phyloP scores from a whole-genome alignment of 164 flowering plant species.

The Sedum album region DNA sequence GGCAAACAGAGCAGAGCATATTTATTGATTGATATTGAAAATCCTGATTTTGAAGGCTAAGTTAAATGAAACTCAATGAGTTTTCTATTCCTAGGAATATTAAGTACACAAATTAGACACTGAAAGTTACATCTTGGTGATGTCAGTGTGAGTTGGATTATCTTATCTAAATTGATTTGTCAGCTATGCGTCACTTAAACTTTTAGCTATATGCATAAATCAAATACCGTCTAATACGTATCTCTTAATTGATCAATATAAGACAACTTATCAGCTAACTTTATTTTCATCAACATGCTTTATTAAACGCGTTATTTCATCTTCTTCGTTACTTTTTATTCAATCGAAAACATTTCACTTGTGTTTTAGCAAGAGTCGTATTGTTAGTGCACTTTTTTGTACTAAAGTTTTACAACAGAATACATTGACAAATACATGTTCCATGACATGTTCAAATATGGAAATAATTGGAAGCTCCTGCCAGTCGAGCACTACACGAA shows the following conservation, averaged over 20 bases:
- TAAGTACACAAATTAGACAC: too few species aligned
- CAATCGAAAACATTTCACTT: background rate
- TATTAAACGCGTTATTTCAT: too few species aligned
- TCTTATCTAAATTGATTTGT: constrained; percentile 1
- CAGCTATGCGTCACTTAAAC: background rate
- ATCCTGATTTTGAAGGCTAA: background rate
- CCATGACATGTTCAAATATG: background rate
- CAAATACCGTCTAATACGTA: too few species aligned
- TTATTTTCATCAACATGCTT: too few species aligned
- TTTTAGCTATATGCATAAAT: background rate
- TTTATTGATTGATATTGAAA: background rate
- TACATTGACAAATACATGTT: background rate
- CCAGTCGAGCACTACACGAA: too few species aligned
- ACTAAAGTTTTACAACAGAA: background rate
- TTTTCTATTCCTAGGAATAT: too few species aligned
- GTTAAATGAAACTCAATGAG: background rate
- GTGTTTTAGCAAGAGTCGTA: background rate
- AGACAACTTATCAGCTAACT: too few species aligned
- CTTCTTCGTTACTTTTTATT: background rate
- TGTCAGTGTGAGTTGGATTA: background rate
- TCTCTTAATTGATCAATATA: too few species aligned
- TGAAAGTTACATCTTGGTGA: too few species aligned
- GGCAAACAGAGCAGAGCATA: background rate
- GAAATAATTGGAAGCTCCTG: too few species aligned
- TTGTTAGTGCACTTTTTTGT: background rate